phyloP scores from a whole-genome alignment of 1,284 basidiomycete genomes.

The Schizopora paradoxa region DNA sequence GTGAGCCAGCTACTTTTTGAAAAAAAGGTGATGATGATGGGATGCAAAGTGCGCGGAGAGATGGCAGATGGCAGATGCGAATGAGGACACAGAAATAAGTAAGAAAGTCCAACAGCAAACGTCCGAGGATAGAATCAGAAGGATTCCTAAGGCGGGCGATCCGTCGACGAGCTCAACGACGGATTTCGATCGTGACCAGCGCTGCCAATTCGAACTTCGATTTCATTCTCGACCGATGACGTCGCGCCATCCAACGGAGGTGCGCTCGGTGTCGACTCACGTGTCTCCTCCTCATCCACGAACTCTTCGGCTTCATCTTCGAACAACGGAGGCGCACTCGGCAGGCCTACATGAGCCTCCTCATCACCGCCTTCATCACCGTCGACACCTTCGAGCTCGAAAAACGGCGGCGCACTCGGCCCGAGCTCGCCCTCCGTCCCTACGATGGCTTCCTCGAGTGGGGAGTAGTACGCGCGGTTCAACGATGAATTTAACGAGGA shows the following conservation, averaged over 20 bases:
- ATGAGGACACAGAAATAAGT: too few species aligned
- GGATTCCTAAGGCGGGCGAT: background rate
- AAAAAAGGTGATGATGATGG: too few species aligned
- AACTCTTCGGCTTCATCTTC: constrained; percentile 24
- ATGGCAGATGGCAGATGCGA: too few species aligned
- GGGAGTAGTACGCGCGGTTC: constrained; percentile 36
- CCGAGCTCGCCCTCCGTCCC: constrained; percentile 28
- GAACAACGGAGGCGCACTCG: constrained; percentile 34
- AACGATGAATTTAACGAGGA: constrained; percentile 38
- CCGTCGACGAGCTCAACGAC: background rate
- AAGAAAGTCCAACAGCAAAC: too few species aligned
- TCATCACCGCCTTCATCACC: constrained; percentile 24
- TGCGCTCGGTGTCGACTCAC: too few species aligned
- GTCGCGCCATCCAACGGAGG: too few species aligned
- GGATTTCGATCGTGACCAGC: background rate
- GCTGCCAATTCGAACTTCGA: background rate
- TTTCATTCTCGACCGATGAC: background rate
- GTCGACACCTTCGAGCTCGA: constrained; percentile 34
- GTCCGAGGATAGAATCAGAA: background rate
- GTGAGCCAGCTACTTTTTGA: too few species aligned
- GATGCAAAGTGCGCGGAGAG: too few species aligned
- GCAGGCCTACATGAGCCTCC: constrained; percentile 27
- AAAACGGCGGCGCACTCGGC: constrained; percentile 37
- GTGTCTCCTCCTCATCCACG: background rate
- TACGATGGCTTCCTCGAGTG: constrained; percentile 30